Percentiles rank a stretch among this genome's conserved stretches.
Conservation (phyloP, 2,329 filamentous ascomycete genomes). For the Curvularia hawaiiensis region DNA sequence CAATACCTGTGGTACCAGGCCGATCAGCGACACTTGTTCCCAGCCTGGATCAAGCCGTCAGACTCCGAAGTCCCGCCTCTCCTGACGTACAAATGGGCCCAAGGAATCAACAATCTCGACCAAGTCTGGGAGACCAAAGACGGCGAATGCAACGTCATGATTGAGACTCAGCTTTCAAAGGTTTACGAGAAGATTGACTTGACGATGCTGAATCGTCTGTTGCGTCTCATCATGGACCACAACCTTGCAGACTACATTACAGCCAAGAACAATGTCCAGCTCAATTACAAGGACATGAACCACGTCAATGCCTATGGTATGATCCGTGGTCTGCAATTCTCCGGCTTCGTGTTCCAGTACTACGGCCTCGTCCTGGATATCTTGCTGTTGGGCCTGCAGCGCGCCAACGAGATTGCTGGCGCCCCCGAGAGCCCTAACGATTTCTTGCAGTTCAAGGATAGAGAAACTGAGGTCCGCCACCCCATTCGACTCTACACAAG, state of each 20-base stretch:
- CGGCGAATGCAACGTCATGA: constrained; percentile 97
- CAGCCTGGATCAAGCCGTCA: constrained; percentile 98
- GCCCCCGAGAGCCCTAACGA: constrained; percentile 94
- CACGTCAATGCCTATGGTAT: constrained; percentile 98
- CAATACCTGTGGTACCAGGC: constrained; percentile 99
- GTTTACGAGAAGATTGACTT: constrained; percentile 99
- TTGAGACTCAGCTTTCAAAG: constrained; percentile 98
- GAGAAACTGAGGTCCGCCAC: constrained; percentile 88
- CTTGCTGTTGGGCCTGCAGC: constrained; percentile 86
- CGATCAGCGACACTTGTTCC: constrained; percentile 95
- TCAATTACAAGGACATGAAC: constrained; percentile 99
- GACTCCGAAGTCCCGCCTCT: constrained; percentile 96
- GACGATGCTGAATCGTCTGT: constrained; percentile 88
- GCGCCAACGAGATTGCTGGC: constrained; percentile 96
- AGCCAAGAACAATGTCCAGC: constrained; percentile 98
- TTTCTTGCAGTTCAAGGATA: constrained; percentile 95
- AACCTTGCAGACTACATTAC: constrained; percentile 99
- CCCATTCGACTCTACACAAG: constrained; percentile 97
- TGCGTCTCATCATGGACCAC: constrained; percentile 98
- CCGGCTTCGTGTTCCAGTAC: constrained; percentile 98
- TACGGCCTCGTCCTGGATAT: constrained; percentile 96
- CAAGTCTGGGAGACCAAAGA: constrained; percentile 94
- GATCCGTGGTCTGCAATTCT: constrained; percentile 97
- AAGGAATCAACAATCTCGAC: constrained; percentile 97
- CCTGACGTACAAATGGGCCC: constrained; percentile 97